Evolutionary conservation across 148 eudicot genomes (phyloP).

Genomic region (Persicaria maculosa): DNA sequence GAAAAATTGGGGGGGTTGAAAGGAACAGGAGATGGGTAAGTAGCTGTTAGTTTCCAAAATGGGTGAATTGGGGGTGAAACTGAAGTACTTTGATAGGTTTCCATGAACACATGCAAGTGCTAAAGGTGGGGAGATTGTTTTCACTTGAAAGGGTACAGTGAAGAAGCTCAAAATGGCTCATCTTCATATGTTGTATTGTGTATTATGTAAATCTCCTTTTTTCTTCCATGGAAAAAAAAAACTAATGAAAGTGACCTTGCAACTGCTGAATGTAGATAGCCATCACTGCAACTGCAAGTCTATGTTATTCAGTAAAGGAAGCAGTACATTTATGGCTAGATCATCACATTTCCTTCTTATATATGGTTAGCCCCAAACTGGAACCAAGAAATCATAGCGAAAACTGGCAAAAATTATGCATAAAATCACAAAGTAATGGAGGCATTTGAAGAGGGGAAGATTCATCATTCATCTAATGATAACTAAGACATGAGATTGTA

Average conservation of each 20-base stretch:
- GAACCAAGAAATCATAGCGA: not conserved
- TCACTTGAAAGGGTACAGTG: slow-evolving; percentile 3
- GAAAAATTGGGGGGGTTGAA: not conserved
- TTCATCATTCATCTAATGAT: slow-evolving; percentile 4
- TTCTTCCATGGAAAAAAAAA: not conserved
- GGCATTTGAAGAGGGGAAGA: not conserved
- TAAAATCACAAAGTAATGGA: not conserved
- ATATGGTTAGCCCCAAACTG: slow-evolving; percentile 5
- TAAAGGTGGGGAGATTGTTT: not conserved
- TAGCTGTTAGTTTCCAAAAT: not conserved
- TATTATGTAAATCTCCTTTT: not conserved
- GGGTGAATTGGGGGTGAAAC: not conserved
- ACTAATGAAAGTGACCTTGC: slow-evolving; percentile 5
- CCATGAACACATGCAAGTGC: slow-evolving; percentile 9
- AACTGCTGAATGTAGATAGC: slow-evolving; percentile 4
- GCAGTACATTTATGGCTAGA: slow-evolving; percentile 9
- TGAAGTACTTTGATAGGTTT: not conserved
- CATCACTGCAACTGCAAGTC: slow-evolving; percentile 9
- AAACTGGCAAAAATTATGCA: not conserved
- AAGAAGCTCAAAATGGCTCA: slow-evolving; percentile 2
- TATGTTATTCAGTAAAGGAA: slow-evolving; percentile 8
- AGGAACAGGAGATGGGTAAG: not conserved
- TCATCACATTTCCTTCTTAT: slow-evolving; percentile 4
- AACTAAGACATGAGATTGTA: slow-evolving; percentile 5
- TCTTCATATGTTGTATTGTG: not conserved